Base-by-base conservation (phyloP, 139 green algal genomes). In the Asterochloris erici region DNA sequence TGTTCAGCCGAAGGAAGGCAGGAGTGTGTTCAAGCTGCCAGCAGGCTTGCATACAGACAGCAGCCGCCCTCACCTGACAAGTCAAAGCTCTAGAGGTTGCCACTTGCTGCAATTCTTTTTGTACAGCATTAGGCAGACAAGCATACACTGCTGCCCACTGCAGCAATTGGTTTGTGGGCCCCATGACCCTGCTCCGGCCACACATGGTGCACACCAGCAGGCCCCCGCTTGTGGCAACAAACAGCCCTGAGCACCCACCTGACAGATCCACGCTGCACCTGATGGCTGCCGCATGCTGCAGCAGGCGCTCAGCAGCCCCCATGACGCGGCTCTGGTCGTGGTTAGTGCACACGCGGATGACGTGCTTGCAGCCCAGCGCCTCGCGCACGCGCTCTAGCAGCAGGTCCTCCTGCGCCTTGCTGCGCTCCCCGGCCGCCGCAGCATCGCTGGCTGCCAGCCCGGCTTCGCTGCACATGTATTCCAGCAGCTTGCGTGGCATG, bases 201-300 rank as follows among this genome's bases (percentile, higher is more conserved):
- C 38, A 54, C 4, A 2, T 54, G 38, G 38, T 54, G 38, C 38
- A 54, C 38, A 54, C 38, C 38, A 54, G 38, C 38, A 54, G 38
- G 6, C 38, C 38, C 38, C 38, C 6, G 38, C 2, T 54, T 2
- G 38, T 54, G 4, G 38, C 38, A 54, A 54, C 38, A 54, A 6
- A 54, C 38, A 54, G 38, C 38, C 38, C 38, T 2, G 38, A 54
- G 38, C 38, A 54, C 38, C 38, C 38, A 84, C 71, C 91, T 14
- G 86, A 86, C 11, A 98, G 85, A 85, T 98, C 91, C 21, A 98
- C 91, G 6, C 78, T 76, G 0, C 62, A 74, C 74, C 90, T 87
- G 82, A 98, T 95, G 63, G 81, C 75, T 15, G 91, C 86, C 1
- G 94, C 91, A 64, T 93, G 85, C 26, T 95, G 90, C 74, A 98